Conservation (phyloP, 1,139 yeast species). For the Taphrina flavorubra region DNA sequence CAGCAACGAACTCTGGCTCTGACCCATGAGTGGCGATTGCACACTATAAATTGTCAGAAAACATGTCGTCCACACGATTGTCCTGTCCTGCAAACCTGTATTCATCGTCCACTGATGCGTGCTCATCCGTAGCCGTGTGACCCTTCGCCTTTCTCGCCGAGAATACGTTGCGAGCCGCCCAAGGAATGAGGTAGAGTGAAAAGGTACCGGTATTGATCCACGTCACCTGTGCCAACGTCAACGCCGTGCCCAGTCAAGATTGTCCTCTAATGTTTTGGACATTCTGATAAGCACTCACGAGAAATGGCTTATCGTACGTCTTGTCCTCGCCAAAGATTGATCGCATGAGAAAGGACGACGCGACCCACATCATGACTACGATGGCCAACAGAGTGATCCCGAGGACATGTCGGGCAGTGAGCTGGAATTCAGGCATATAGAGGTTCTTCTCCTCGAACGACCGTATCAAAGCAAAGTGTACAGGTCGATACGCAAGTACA, state of each 20-base stretch:
- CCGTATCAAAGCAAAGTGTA: too few species aligned
- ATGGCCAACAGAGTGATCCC: slow-evolving; percentile 46
- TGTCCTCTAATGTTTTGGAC: slow-evolving; percentile 49
- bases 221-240: slow-evolving; percentile 78
- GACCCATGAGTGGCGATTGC: slow-evolving; percentile 6
- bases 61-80: background rate
- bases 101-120: background rate
- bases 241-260: slow-evolving; percentile 62
- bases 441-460: too few species aligned
- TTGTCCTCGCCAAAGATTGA: slow-evolving; percentile 49
- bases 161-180: slow-evolving; percentile 45
- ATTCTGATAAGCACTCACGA: slow-evolving; percentile 55
- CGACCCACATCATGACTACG: slow-evolving; percentile 47
- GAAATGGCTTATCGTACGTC: slow-evolving; percentile 84
- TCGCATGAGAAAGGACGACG: slow-evolving; percentile 47
- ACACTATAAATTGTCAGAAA: slow-evolving; percentile 1
- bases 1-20: background rate
- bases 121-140: background rate
- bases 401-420: slow-evolving; percentile 41
- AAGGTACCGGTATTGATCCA: slow-evolving; percentile 88
- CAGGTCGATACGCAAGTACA: background rate
- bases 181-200: slow-evolving; percentile 72
- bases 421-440: slow-evolving; percentile 13
- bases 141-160: background rate
- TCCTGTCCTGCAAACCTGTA: background rate